phyloP scores from a whole-genome alignment of 441 rosid genomes.

The Populus hybrid region DNA sequence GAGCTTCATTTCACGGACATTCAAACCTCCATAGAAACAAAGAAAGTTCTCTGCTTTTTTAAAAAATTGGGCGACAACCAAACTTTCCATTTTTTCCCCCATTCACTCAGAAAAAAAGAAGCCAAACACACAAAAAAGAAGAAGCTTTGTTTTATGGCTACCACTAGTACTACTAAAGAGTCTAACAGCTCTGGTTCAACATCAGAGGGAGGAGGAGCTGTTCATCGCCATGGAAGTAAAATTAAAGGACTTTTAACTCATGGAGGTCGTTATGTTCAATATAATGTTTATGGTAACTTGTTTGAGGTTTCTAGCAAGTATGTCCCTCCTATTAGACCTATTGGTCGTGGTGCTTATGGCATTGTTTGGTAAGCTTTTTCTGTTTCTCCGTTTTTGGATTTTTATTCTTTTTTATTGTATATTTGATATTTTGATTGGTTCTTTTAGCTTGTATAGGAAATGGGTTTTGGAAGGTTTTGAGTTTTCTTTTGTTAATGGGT shows the following conservation, averaged over 20 bases:
- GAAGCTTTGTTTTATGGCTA: conserved; percentile 5
- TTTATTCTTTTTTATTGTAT: background rate
- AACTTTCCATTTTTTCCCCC: background rate
- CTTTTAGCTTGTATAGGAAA: background rate
- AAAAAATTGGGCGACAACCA: background rate
- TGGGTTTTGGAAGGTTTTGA: background rate
- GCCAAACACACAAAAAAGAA: background rate
- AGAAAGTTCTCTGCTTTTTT: background rate
- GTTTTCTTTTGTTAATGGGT: background rate
- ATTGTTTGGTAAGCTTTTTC: conserved; percentile 55
- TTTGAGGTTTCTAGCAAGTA: conserved; percentile 87
- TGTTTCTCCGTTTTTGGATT: background rate
- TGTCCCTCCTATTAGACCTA: conserved; percentile 81
- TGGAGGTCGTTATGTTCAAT: conserved; percentile 83
- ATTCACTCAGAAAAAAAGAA: background rate
- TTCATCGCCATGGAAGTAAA: conserved; percentile 13
- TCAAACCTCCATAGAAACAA: conserved; percentile 11
- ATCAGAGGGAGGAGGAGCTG: conserved; percentile 22
- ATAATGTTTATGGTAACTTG: conserved; percentile 76
- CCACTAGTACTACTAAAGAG: conserved; percentile 29
- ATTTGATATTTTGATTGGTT: background rate
- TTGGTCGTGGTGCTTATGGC: conserved; percentile 85
- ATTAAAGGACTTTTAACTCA: conserved; percentile 70
- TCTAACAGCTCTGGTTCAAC: conserved; percentile 37
- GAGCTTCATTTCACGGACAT: conserved; percentile 42